phyloP scores from a whole-genome alignment of 2,329 filamentous ascomycete genomes.

The Pseudogymnoascus pannorum region DNA sequence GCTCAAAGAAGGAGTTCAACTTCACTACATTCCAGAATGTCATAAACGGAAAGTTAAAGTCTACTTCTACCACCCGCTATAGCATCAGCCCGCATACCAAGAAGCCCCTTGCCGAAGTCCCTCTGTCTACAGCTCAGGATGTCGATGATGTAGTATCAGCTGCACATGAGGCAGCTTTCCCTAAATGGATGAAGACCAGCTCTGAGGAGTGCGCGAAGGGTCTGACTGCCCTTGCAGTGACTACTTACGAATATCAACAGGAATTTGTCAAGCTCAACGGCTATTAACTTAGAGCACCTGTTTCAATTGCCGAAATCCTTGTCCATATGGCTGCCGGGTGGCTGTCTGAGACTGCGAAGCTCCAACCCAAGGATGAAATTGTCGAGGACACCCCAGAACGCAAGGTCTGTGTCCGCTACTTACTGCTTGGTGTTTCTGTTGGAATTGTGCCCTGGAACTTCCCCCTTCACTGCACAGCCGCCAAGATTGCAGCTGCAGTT shows the following conservation, averaged over 20 bases:
- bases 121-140: conserved; percentile 35
- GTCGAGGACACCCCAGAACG: conserved; percentile 8
- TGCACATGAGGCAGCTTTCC: conserved; percentile 39
- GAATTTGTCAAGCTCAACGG: conserved; percentile 39
- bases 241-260: conserved; percentile 27
- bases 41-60: conserved; percentile 14
- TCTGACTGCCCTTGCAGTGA: conserved; percentile 27
- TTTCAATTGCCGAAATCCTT: conserved; percentile 20
- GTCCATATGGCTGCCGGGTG: conserved; percentile 11
- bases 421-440: conserved; percentile 37
- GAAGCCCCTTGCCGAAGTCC: conserved; percentile 23
- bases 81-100: conserved; percentile 14
- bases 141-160: conserved; percentile 40
- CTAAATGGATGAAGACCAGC: conserved; percentile 38
- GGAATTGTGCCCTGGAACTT: conserved; percentile 52
- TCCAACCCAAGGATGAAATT: conserved; percentile 6
- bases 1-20: conserved; percentile 4
- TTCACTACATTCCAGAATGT: conserved; percentile 15
- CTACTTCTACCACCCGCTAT: conserved; percentile 10
- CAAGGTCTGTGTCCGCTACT: conserved; percentile 27
- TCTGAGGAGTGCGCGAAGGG: conserved; percentile 37
- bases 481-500: conserved; percentile 50
- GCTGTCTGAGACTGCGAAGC: conserved; percentile 3
- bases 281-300: conserved; percentile 47
- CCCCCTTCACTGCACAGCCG: conserved; percentile 43